A percentile compares a stretch with the other conserved stretches of the same genome.
phyloP scores from a whole-genome alignment of 768 basidiomycete species.

The Mycena latifolia region DNA sequence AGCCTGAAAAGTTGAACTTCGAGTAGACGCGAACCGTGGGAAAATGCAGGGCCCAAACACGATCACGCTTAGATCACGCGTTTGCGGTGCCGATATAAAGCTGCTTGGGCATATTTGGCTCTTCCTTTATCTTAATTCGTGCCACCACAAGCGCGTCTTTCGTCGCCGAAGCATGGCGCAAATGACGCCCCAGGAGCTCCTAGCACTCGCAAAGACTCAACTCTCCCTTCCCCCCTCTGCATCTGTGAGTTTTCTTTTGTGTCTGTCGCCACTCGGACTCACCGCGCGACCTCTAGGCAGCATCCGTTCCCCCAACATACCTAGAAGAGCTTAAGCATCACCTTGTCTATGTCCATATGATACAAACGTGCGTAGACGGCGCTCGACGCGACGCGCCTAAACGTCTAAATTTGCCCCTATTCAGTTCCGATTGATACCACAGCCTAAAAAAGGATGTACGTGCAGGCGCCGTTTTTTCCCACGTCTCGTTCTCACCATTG shows the following conservation, averaged over 20 bases:
- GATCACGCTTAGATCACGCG: background rate
- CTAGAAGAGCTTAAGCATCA: slow-evolving; percentile 51
- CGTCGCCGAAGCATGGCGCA: slow-evolving; percentile 5
- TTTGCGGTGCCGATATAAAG: background rate
- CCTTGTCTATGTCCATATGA: slow-evolving; percentile 47
- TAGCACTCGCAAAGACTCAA: slow-evolving; percentile 21
- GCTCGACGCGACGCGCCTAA: background rate
- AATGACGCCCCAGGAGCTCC: background rate
- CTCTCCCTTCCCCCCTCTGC: slow-evolving; percentile 12
- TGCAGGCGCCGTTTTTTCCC: slow-evolving; percentile 14
- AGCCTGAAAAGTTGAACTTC: no score
- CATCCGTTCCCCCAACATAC: slow-evolving; percentile 48
- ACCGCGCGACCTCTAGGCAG: slow-evolving; percentile 15
- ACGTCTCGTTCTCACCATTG: slow-evolving; percentile 18
- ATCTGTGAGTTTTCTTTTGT: slow-evolving; percentile 18
- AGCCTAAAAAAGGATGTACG: slow-evolving; percentile 32
- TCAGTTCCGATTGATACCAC: slow-evolving; percentile 17
- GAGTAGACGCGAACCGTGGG: background rate
- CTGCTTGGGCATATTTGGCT: background rate
- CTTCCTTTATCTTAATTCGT: background rate
- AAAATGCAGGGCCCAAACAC: no score
- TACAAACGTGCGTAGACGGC: slow-evolving; percentile 43
- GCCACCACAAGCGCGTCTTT: slow-evolving; percentile 19
- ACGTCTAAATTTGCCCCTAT: slow-evolving; percentile 3
- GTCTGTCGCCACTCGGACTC: background rate